phyloP scores from a whole-genome alignment of 345 rosid species.

The Eucalyptus brandiana region DNA sequence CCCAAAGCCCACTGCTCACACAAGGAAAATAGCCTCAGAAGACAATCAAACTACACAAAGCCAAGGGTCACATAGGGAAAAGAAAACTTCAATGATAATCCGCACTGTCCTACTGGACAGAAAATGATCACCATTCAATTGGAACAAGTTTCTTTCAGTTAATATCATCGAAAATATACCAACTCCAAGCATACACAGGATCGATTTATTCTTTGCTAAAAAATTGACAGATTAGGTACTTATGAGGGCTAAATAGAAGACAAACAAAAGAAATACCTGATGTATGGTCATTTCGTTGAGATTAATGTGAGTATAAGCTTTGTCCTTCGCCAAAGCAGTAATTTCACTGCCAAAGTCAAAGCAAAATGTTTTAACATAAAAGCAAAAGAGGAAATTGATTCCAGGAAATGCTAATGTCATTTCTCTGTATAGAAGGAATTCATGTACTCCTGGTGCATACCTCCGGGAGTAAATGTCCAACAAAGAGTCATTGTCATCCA shows the following conservation, averaged over 20 bases:
- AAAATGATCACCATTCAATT: background rate
- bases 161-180: background rate
- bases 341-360: conserved; percentile 36
- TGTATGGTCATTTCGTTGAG: conserved; percentile 86
- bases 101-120: background rate
- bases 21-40: background rate
- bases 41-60: background rate
- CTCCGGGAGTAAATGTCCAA: conserved; percentile 66
- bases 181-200: background rate
- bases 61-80: background rate
- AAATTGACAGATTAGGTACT: background rate
- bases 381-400: background rate
- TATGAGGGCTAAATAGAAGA: background rate
- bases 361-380: background rate
- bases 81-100: background rate
- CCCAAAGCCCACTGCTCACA: background rate
- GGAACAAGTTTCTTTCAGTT: background rate
- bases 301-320: conserved; percentile 85
- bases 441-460: conserved; percentile 5
- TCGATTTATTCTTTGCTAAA: background rate
- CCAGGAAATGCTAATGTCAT: background rate
- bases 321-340: conserved; percentile 71
- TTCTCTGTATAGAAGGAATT: background rate
- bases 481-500: conserved; percentile 58
- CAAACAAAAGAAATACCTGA: conserved; percentile 45